Evolutionary conservation across 1,284 basidiomycete genomes (phyloP).

Genomic region (Ceratobasidium sp.): DNA sequence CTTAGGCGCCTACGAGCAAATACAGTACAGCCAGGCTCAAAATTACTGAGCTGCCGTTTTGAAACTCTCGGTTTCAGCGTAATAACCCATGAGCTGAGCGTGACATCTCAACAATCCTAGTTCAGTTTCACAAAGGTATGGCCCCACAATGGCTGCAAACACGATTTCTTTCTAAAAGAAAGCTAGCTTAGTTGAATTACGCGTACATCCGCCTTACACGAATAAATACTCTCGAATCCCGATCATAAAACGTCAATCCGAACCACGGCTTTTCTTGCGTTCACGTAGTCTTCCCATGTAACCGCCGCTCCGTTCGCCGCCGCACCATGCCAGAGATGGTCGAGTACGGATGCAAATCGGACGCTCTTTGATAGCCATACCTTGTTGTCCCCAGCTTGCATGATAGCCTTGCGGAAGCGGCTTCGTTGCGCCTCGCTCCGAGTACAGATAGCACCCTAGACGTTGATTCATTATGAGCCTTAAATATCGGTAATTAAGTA

Average conservation of each 20-base stretch:
- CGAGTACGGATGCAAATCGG: background rate
- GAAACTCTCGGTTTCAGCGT: too few relatives aligned
- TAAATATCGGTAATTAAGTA: background rate
- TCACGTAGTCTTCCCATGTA: slow-evolving; percentile 19
- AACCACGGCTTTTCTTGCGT: background rate
- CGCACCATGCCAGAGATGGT: background rate
- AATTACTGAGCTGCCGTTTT: too few relatives aligned
- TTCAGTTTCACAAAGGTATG: too few relatives aligned
- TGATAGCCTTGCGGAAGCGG: background rate
- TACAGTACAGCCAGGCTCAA: too few relatives aligned
- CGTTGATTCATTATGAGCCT: background rate
- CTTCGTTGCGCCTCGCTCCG: background rate
- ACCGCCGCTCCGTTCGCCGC: slow-evolving; percentile 3
- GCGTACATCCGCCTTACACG: too few relatives aligned
- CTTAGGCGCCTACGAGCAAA: too few relatives aligned
- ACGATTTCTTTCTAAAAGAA: too few relatives aligned
- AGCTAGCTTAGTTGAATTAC: too few relatives aligned
- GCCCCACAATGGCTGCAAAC: too few relatives aligned
- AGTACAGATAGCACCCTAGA: background rate
- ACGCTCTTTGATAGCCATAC: background rate
- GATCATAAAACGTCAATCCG: background rate
- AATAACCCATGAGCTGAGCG: too few relatives aligned
- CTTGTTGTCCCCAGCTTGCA: background rate
- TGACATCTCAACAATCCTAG: too few relatives aligned
- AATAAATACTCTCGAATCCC: too few relatives aligned